Percentiles rank a stretch among this genome's conserved stretches.
Evolutionary conservation across 2,329 filamentous ascomycete species (phyloP).

Genomic region (Dothideomycetes sp.): DNA sequence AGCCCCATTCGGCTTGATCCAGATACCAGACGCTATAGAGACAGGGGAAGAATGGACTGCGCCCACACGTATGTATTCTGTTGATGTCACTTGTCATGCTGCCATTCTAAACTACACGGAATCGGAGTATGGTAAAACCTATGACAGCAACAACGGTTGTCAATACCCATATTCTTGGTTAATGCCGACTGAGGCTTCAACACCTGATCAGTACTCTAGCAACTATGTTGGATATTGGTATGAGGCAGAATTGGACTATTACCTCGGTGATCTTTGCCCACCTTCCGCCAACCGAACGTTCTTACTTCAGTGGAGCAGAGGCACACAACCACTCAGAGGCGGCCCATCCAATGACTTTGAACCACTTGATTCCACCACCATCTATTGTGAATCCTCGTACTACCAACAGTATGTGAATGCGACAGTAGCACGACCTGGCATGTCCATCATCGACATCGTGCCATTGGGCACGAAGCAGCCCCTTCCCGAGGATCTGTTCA

Average conservation of each 20-base stretch:
- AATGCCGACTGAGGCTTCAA: neutral
- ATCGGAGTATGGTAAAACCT: neutral
- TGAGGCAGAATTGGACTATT: conserved; percentile 4
- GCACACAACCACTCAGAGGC: neutral
- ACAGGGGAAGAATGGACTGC: conserved; percentile 15
- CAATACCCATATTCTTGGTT: neutral
- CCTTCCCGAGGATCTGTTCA: conserved; percentile 22
- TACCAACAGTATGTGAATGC: conserved; percentile 34
- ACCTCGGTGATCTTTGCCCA: neutral
- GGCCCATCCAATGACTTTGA: neutral
- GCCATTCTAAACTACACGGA: conserved; percentile 6
- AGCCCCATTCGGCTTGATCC: conserved; percentile 28
- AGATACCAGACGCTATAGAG: conserved; percentile 8
- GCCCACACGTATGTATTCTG: conserved; percentile 20
- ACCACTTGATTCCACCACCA: conserved; percentile 17
- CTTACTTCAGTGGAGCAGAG: conserved; percentile 2
- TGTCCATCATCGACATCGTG: conserved; percentile 12
- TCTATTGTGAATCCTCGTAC: conserved; percentile 37
- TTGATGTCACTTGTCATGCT: conserved; percentile 24
- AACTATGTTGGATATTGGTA: conserved; percentile 6
- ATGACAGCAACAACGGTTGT: neutral
- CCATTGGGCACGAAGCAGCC: conserved; percentile 14
- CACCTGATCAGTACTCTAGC: conserved; percentile 1
- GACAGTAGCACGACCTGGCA: conserved; percentile 21
- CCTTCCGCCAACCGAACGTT: conserved; percentile 8